Evolutionary conservation across 495 filamentous ascomycete genomes (phyloP).

Genomic region (Hamigera avellanea): DNA sequence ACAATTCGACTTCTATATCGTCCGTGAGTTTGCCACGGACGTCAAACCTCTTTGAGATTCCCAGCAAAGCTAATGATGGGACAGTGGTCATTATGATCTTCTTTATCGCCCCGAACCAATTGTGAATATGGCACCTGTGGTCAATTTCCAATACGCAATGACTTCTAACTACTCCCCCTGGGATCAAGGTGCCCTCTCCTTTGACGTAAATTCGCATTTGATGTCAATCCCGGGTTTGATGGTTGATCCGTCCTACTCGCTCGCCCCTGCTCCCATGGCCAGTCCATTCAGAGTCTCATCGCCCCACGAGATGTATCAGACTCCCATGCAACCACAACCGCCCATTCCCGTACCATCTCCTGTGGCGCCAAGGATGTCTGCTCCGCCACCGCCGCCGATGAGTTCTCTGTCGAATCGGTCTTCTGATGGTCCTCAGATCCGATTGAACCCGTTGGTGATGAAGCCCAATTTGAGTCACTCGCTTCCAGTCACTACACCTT

Average conservation of each 20-base stretch:
- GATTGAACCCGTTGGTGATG: conserved; percentile 38
- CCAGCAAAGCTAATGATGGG: conserved; percentile 5
- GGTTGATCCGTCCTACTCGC: conserved; percentile 27
- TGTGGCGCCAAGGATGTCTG: conserved; percentile 17
- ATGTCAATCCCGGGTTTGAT: conserved; percentile 34
- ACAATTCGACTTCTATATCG: conserved; percentile 58
- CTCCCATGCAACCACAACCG: conserved; percentile 24
- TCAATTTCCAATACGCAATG: conserved; percentile 33
- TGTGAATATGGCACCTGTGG: conserved; percentile 34
- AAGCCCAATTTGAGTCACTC: conserved; percentile 33
- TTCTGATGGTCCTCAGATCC: conserved; percentile 31
- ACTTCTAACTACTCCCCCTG: conserved; percentile 30
- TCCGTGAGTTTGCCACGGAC: conserved; percentile 54
- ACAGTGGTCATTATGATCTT: conserved; percentile 85
- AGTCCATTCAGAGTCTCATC: conserved; percentile 35
- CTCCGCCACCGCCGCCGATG: conserved; percentile 26
- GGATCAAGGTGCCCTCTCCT: conserved; percentile 35
- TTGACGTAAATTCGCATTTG: conserved; percentile 41
- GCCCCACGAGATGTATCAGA: conserved; percentile 27
- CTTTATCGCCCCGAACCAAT: conserved; percentile 61
- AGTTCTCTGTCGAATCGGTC: conserved; percentile 24
- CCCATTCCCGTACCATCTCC: conserved; percentile 24
- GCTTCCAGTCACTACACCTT: conserved; percentile 30
- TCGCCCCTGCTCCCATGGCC: conserved; percentile 34
- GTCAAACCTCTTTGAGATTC: too few relatives aligned